Evolutionary conservation across 257 asterid genomes (phyloP), one percentile per base, ranked within the genome.

Genomic region (Lycium ferocissimum): DNA sequence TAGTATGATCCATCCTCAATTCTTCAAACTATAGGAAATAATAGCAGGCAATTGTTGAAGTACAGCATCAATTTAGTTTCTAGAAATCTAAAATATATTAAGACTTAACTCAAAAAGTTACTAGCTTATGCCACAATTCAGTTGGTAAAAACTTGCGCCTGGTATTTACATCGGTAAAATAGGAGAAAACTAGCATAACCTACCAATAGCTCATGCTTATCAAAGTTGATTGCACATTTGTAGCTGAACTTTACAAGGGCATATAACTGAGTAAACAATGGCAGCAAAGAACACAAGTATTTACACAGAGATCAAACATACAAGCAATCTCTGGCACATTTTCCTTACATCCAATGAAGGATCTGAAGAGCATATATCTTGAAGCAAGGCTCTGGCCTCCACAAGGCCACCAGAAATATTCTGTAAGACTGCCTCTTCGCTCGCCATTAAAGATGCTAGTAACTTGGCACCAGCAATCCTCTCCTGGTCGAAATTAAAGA

Each of bases 361-460:
- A 86, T 95, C 95, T 10, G 94, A 80, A 33, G 85, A 58, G 20
- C 91, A 86, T 40, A 95, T 83, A 15, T 76, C 86, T 86, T 75
- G 88, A 82, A 95, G 99, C 88, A 91, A 86, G 2, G 86, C 8
- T 81, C 90, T 92, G 38, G 96, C 98, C 82, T 92, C 92, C 22
- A 92, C 65, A 57, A 95, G 91, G 15, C 94, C 93, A 1, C 67
- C 83, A 1, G 94, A 88, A 76, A 95, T 90, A 84, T 89, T 90
- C 26, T 89, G 90, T 3, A 95, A 86, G 13, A 95, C 94, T 81
- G 87, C 91, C 83, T 94, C 98, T 75, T 95, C 98, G 40, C 95
- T 88, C 47, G 94, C 97, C 98, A 94, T 93, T 20, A 95, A 88
- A 78, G 93, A 89, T 79, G 91, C 93, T 15, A 95, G 88, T 87